phyloP scores from a whole-genome alignment of 2,329 filamentous ascomycete species.

The Colletotrichum shisoi region DNA sequence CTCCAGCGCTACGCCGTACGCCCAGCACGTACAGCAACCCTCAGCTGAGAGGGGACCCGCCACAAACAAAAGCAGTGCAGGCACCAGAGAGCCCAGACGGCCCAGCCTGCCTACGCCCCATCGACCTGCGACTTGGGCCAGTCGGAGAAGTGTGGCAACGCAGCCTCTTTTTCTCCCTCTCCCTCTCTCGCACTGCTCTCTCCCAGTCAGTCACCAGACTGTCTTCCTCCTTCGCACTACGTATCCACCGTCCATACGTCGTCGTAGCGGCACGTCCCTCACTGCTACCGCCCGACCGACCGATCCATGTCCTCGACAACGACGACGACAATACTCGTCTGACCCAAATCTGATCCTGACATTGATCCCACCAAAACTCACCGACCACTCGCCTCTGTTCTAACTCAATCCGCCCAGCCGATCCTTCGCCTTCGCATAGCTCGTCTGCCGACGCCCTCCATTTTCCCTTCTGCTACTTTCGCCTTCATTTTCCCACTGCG shows the following conservation, averaged over 20 bases:
- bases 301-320: conserved; percentile 19
- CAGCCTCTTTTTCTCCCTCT: conserved; percentile 1
- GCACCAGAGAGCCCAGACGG: not conserved
- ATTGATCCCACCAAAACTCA: not conserved
- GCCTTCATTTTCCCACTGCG: not conserved
- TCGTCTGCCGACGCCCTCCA: conserved; percentile 26
- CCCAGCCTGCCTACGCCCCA: conserved; percentile 21
- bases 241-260: not conserved
- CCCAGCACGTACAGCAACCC: conserved; percentile 10
- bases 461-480: conserved; percentile 2
- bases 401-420: conserved; percentile 15
- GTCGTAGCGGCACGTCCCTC: conserved; percentile 9
- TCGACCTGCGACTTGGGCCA: conserved; percentile 35
- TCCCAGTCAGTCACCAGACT: not conserved
- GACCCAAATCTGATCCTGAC: conserved; percentile 1
- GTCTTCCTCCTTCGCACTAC: too few relatives aligned
- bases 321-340: conserved; percentile 26
- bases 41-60: conserved; percentile 28
- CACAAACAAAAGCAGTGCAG: conserved; percentile 22
- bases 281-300: conserved; percentile 19
- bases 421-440: conserved; percentile 10
- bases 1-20: conserved; percentile 16
- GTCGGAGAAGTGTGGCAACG: conserved; percentile 29
- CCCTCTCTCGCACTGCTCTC: conserved; percentile 5
- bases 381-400: not conserved